Evolutionary conservation across 1,284 basidiomycete species (phyloP), one percentile per base, ranked within the genome.

Genomic region (Sphaerobolus stellatus): DNA sequence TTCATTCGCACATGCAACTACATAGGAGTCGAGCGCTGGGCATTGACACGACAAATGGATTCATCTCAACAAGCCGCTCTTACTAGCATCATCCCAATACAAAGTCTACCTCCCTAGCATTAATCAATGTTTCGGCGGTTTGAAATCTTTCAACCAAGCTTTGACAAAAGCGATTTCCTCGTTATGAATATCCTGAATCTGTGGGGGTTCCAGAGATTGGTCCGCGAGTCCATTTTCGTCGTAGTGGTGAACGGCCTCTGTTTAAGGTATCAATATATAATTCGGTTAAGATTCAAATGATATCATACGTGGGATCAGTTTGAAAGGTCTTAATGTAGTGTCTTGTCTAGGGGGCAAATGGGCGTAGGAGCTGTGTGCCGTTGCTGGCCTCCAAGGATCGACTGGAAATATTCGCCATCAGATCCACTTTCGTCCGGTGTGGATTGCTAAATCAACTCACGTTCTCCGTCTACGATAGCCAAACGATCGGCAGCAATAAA

Each of bases 301-400:
- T 28, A 9, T 74, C 84, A 38, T 61, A 91, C 90, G 77, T 16
- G 85, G 85, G 57, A 98, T 98, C 48, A 96, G 64, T 68, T 94
- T 94, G 73, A 94, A 92, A 0, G 95, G 95, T 49, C 81, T 76
- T 18, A 82, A 62, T 11, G 86, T 69, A 1, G 91, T 92, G 69
- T 94, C 91, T 44, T 78, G 67, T 28, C 94, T 77, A 41, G 51
- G 51, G 14, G 41, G 51, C 31, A 80, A 74, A 5, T 76, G 71
- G 0, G 92, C 93, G 50, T 90, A 81, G 47, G 86, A 81, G 59
- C 88, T 90, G 66, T 95, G 92, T 0, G 93, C 92, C 1, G 94
- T 89, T 57, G 85, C 86, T 0, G 91, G 90, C 58, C 88, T 81
- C 94, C 94, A 97, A 4, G 94, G 94, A 70, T 96, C 92, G 28